Evolutionary conservation across 1,284 basidiomycete genomes (phyloP).

Genomic region (Cystodermella granulosa): DNA sequence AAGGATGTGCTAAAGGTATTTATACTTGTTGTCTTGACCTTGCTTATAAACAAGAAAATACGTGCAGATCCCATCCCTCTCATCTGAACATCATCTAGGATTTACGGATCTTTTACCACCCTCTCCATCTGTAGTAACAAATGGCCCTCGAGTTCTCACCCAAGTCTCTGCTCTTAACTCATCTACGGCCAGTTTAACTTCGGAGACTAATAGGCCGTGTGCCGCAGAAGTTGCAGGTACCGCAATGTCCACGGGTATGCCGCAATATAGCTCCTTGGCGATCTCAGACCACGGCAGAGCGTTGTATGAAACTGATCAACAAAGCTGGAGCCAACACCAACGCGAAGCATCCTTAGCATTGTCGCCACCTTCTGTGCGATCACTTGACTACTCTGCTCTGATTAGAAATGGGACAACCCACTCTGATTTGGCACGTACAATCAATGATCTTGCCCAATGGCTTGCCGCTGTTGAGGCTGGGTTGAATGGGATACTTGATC

Average conservation of each 20-base stretch:
- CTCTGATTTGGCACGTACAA: conserved; percentile 65
- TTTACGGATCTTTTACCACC: conserved; percentile 71
- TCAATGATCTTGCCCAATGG: conserved; percentile 80
- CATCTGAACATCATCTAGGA: conserved; percentile 64
- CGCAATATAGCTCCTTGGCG: too few relatives aligned
- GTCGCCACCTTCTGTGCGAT: conserved; percentile 37
- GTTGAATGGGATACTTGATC: conserved; percentile 61
- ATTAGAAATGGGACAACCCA: conserved; percentile 63
- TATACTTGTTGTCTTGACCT: background rate
- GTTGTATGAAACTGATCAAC: too few relatives aligned
- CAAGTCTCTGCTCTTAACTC: too few relatives aligned
- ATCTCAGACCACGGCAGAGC: too few relatives aligned
- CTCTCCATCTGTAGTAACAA: conserved; percentile 59
- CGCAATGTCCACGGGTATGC: too few relatives aligned
- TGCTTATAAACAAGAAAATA: conserved; percentile 5
- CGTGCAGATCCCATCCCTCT: conserved; percentile 59
- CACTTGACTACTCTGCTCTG: conserved; percentile 66
- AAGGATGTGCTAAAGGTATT: conserved; percentile 69
- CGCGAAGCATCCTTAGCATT: background rate
- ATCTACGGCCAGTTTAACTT: too few relatives aligned
- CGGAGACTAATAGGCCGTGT: too few relatives aligned
- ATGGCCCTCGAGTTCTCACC: conserved; percentile 46
- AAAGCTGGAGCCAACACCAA: too few relatives aligned
- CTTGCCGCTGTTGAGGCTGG: conserved; percentile 72
- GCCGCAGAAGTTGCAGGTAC: too few relatives aligned